Conservation (phyloP, 805 yeast genomes). For the Metschnikowia arizonensis region DNA sequence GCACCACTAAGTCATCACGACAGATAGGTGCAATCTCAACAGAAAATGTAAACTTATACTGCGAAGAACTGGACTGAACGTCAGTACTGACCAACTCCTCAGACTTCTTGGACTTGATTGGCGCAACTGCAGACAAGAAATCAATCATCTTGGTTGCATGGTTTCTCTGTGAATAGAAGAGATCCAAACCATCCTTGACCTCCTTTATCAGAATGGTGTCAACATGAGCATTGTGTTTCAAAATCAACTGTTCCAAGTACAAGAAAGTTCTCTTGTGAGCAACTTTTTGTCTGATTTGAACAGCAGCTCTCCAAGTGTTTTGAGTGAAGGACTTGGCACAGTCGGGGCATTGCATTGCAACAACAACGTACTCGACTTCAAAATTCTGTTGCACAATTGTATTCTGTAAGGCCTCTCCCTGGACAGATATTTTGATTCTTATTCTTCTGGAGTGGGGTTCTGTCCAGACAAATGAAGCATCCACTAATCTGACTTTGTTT, state of each 20-base stretch:
- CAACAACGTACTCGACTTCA: conserved; percentile 89
- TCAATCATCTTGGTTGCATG: conserved; percentile 95
- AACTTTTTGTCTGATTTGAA: conserved; percentile 96
- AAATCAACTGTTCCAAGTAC: conserved; percentile 90
- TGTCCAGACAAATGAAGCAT: conserved; percentile 96
- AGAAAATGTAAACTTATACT: conserved; percentile 87
- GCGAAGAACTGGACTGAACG: conserved; percentile 83
- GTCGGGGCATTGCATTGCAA: conserved; percentile 97
- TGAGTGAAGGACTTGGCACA: conserved; percentile 97
- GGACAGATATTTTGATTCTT: conserved; percentile 86
- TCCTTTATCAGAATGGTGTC: conserved; percentile 93
- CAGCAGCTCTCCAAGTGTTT: conserved; percentile 97
- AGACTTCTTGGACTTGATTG: conserved; percentile 75
- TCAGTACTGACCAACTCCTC: conserved; percentile 90
- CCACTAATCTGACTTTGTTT: conserved; percentile 78
- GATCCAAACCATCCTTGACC: conserved; percentile 90
- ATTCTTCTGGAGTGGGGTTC: conserved; percentile 98
- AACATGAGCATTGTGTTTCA: conserved; percentile 87
- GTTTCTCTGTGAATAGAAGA: conserved; percentile 80
- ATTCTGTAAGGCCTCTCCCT: conserved; percentile 92
- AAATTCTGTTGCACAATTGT: conserved; percentile 91
- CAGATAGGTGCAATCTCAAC: conserved; percentile 95
- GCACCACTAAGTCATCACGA: conserved; percentile 90
- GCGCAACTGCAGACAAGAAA: conserved; percentile 79
- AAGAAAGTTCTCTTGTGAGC: conserved; percentile 94